These are phyloP conservation scores for Wickerhamiella australiensis DNA, from an alignment of 805 yeast species.

Conservation along the genomic window DNA sequence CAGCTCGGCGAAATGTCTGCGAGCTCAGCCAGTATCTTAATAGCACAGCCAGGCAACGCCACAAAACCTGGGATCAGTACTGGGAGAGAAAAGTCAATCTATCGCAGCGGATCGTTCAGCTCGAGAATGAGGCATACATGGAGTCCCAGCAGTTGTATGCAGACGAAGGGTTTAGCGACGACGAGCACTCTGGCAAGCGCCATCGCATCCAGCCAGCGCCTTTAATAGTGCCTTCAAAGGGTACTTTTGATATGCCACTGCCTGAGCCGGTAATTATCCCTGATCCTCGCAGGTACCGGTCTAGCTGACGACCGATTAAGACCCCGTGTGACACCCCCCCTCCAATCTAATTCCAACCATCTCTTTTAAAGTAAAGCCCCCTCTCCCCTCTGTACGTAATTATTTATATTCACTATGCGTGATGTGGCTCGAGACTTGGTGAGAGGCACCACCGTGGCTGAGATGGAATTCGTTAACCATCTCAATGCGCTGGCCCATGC, in stretches of 20 bases:
- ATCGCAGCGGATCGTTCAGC: conserved; percentile 16
- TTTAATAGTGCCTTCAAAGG: conserved; percentile 17
- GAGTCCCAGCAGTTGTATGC: conserved; percentile 20
- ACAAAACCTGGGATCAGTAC: conserved; percentile 25
- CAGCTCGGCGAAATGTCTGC: conserved; percentile 21
- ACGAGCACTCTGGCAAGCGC: conserved; percentile 16
- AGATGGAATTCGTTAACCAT: conserved; percentile 25
- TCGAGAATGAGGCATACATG: conserved; percentile 20
- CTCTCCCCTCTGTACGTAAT: background rate
- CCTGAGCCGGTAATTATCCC: conserved; percentile 22
- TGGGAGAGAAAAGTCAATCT: conserved; percentile 24
- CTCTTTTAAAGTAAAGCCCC: background rate
- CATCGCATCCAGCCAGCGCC: conserved; percentile 18
- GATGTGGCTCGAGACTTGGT: conserved; percentile 24
- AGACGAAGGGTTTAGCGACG: conserved; percentile 20
- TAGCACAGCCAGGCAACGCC: conserved; percentile 24
- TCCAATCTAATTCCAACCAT: background rate
- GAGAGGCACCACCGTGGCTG: conserved; percentile 25
- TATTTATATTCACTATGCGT: conserved; percentile 14
- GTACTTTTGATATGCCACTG: conserved; percentile 20
- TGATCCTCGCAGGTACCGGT: conserved; percentile 17
- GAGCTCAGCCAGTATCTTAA: conserved; percentile 22
- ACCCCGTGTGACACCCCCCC: background rate
- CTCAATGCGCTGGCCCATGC: conserved; percentile 20
- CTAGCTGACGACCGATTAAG: background rate